Base-by-base conservation (phyloP, 129 eudicot species). In the Scalesia atractyloides region DNA sequence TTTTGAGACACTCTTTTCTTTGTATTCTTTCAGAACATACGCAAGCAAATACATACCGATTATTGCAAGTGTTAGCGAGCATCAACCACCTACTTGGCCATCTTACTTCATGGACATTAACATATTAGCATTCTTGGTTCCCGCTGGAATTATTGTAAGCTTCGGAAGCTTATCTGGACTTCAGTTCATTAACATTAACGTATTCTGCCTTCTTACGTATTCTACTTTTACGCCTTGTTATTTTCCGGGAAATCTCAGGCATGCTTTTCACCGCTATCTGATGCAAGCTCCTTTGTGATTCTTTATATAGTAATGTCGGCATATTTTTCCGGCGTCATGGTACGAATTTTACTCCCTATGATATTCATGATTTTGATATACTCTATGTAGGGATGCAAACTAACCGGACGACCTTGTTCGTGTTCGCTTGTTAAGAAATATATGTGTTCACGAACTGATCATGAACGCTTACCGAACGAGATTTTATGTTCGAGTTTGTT, bases 61-160 rank as follows among this genome's bases (percentile, higher is more conserved):
- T 70, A 94, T 94, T 77, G 99, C 99, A 14, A 94, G 99, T 87
- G 99, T 94, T 69, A 94, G 99, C 79, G 97, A 94, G 82, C 99
- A 94, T 84, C 99, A 94, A 76, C 99, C 99, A 2, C 99, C 99
- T 68, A 94, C 99, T 47, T 94, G 99, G 99, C 99, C 99, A 9
- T 94, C 99, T 60, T 94, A 94, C 89, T 94, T 94, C 73, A 94
- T 94, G 99, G 99, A 94, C 82, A 82, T 94, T n/a, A 94, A 94
- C 83, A 97, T 94, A 15, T 74, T 94, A 81, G 99, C 99, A n/a
- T 90, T 94, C 85, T 80, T 94, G 81, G 99, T 90, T 49, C 99
- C 99, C 49, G 97, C 99, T 64, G 99, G 99, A 79, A 94, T 94
- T 54, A 76, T 94, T 73, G 99, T 94, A 88, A 90, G 99, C 81